These are phyloP conservation scores for Yarrowia sp. DNA, from an alignment of 805 yeast genomes.

Conservation along the genomic window DNA sequence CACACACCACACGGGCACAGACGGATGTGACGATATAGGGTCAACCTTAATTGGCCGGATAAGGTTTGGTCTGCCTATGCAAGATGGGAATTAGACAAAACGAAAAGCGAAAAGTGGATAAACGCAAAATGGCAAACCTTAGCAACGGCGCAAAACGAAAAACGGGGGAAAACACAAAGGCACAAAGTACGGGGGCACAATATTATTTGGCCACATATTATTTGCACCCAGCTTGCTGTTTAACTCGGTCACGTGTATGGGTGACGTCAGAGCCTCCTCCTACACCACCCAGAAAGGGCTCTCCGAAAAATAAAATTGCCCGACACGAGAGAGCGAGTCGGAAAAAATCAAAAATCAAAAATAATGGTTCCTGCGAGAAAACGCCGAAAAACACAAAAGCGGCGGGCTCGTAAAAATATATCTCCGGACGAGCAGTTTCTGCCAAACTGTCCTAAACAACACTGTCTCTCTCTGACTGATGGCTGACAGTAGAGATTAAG, in stretches of 20 bases:
- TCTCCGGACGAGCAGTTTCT: no score
- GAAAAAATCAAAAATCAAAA: neutral
- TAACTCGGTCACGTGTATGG: conserved; percentile 15
- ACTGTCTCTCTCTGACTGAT: no score
- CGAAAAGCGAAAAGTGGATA: conserved; percentile 11
- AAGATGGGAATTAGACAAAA: conserved; percentile 2
- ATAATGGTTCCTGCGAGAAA: no score
- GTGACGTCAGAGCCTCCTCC: neutral
- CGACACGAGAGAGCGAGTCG: neutral
- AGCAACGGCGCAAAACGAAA: neutral
- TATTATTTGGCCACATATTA: conserved; percentile 2
- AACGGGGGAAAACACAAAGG: neutral
- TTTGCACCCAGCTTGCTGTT: neutral
- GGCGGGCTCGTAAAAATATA: no score
- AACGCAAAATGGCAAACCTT: neutral
- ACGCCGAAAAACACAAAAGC: no score
- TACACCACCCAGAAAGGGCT: no score
- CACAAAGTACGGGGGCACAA: neutral
- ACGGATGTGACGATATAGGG: conserved; percentile 23
- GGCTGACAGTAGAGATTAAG: no score
- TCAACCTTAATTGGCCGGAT: neutral
- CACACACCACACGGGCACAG: conserved; percentile 21
- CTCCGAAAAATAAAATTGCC: no score
- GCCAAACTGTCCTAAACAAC: no score
- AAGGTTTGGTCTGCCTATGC: neutral